Conservation (phyloP, 306 rosid genomes). For the Fagus sylvatica region DNA sequence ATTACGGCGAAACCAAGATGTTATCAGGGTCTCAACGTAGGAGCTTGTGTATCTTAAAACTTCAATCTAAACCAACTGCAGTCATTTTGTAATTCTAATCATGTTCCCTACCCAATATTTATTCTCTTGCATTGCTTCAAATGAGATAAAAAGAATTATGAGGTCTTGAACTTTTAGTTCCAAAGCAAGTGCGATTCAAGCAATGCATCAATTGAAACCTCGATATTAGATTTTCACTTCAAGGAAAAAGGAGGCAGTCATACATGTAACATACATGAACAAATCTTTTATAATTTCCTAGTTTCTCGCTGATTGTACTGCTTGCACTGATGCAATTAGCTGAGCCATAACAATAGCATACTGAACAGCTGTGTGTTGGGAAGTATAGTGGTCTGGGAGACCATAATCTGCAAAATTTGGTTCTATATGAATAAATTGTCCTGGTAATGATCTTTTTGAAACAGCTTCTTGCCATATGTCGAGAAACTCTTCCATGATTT, state of each 20-base stretch:
- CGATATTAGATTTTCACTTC: conserved; percentile 1
- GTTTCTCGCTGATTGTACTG: conserved; percentile 54
- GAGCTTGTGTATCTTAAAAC: too few relatives aligned
- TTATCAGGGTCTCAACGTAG: too few relatives aligned
- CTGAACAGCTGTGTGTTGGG: conserved; percentile 88
- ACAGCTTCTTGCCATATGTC: conserved; percentile 68
- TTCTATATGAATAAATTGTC: conserved; percentile 78
- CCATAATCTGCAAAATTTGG: conserved; percentile 76
- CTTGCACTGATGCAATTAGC: conserved; percentile 62
- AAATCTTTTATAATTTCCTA: conserved; percentile 30
- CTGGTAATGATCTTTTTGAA: conserved; percentile 78
- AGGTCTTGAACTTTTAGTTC: neutral
- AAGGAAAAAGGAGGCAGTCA: neutral
- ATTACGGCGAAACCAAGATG: too few relatives aligned
- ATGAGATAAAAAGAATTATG: too few relatives aligned
- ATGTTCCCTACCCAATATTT: too few relatives aligned
- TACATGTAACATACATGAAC: conserved; percentile 7
- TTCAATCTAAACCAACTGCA: too few relatives aligned
- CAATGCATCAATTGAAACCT: neutral
- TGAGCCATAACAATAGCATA: conserved; percentile 79
- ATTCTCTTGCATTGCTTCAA: too few relatives aligned
- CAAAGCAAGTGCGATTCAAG: neutral
- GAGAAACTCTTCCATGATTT: conserved; percentile 76
- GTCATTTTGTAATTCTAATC: too few relatives aligned
- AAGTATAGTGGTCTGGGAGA: conserved; percentile 61